Conservation (phyloP, 208 protist genomes). For the Phytomonas sp. region DNA sequence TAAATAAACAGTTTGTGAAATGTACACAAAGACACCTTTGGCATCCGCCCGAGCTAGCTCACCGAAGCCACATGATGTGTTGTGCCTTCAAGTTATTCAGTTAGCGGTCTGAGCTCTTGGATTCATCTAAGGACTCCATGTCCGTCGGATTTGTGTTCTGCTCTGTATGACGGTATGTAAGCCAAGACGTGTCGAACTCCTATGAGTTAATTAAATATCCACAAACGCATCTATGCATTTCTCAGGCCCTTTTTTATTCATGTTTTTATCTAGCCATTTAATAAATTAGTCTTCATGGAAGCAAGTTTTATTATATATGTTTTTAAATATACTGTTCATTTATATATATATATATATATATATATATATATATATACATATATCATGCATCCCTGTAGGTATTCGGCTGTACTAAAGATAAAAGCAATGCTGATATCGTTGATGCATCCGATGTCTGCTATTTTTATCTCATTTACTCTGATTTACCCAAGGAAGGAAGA, state of each 20-base stretch:
- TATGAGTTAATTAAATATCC: background rate
- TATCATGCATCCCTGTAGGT: background rate
- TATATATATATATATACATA: no score
- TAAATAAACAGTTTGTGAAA: background rate
- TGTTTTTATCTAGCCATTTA: background rate
- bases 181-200: background rate
- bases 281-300: background rate
- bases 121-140: background rate
- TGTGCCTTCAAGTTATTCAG: background rate
- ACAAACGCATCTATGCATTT: background rate
- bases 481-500: background rate
- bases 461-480: background rate
- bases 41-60: background rate
- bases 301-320: background rate
- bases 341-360: background rate
- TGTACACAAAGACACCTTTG: background rate
- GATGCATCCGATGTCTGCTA: background rate
- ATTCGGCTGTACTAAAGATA: background rate
- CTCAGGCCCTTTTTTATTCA: background rate
- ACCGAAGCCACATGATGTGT: background rate
- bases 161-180: background rate
- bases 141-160: background rate
- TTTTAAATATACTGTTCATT: background rate
- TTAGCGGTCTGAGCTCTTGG: background rate
- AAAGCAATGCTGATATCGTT: background rate